Evolutionary conservation across 768 basidiomycete genomes (phyloP).

Genomic region (Tephrocybe sp.): DNA sequence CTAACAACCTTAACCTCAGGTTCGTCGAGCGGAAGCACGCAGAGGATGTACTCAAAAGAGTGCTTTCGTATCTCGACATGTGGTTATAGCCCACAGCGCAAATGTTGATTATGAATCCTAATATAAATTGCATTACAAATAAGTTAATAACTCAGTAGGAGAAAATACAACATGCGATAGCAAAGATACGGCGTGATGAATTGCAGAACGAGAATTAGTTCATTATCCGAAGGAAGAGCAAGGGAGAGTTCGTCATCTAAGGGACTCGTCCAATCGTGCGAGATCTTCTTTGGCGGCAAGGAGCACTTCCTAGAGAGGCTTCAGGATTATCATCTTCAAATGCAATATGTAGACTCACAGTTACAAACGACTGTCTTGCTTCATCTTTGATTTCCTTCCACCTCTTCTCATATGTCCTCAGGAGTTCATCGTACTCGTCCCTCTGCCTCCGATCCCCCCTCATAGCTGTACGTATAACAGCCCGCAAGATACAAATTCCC

Average conservation of each 20-base stretch:
- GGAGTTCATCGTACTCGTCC: slow-evolving; percentile 53
- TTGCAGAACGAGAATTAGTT: not conserved
- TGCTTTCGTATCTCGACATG: slow-evolving; percentile 26
- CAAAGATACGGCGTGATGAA: not conserved
- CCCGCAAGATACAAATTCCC: slow-evolving; percentile 56
- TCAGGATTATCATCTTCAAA: not conserved
- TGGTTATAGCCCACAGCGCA: slow-evolving; percentile 14
- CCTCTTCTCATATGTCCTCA: slow-evolving; percentile 58
- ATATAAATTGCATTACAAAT: slow-evolving; percentile 7
- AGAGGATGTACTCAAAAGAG: slow-evolving; percentile 28
- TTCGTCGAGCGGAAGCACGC: slow-evolving; percentile 34
- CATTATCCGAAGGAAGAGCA: not conserved
- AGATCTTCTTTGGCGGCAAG: slow-evolving; percentile 56
- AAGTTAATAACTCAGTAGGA: slow-evolving; percentile 4
- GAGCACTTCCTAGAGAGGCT: slow-evolving; percentile 42
- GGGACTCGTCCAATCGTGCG: slow-evolving; percentile 38
- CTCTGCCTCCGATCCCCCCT: slow-evolving; percentile 46
- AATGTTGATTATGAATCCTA: slow-evolving; percentile 1
- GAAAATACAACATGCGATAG: not conserved
- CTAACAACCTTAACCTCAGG: slow-evolving; percentile 12
- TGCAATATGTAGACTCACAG: slow-evolving; percentile 34
- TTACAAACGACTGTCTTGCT: slow-evolving; percentile 59
- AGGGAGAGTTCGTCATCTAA: slow-evolving; percentile 12
- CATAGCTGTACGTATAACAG: slow-evolving; percentile 55
- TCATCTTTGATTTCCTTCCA: slow-evolving; percentile 77